Percentiles rank a stretch among this genome's conserved stretches.
phyloP scores from a whole-genome alignment of 208 protist species.

The Acanthamoeba healyi region DNA sequence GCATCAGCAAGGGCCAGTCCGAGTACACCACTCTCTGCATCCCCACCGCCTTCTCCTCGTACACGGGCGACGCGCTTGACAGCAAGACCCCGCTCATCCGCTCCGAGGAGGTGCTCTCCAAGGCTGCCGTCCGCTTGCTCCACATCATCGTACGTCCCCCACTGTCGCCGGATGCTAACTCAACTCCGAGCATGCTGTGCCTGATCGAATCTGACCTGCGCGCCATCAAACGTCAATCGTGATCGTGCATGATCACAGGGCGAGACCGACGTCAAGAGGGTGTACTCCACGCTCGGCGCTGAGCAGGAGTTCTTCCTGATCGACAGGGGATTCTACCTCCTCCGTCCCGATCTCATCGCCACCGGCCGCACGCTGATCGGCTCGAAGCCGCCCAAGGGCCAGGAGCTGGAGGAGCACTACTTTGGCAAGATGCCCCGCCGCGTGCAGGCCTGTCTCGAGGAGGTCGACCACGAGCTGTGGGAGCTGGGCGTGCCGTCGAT shows the following conservation, averaged over 20 bases:
- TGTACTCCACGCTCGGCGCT: slow-evolving; percentile 78
- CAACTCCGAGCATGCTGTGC: no score
- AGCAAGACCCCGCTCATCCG: slow-evolving; percentile 92
- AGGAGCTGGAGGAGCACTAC: slow-evolving; percentile 92
- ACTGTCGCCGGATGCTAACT: no score
- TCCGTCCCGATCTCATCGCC: slow-evolving; percentile 87
- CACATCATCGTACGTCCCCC: slow-evolving; percentile 9
- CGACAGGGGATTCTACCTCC: slow-evolving; percentile 85
- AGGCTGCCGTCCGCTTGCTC: slow-evolving; percentile 74
- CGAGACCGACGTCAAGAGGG: slow-evolving; percentile 37
- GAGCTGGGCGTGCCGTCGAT: slow-evolving; percentile 91
- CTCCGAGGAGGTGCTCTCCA: slow-evolving; percentile 80
- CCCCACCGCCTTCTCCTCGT: slow-evolving; percentile 90
- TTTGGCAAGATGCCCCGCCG: slow-evolving; percentile 85
- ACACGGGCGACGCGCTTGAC: slow-evolving; percentile 90
- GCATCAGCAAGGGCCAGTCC: slow-evolving; percentile 80
- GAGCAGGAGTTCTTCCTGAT: slow-evolving; percentile 94
- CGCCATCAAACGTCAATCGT: no score
- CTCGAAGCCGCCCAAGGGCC: slow-evolving; percentile 83
- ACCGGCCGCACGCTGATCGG: slow-evolving; percentile 90
- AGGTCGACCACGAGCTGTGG: slow-evolving; percentile 83
- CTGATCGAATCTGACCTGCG: not conserved
- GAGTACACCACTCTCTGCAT: slow-evolving; percentile 87
- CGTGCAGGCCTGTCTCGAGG: slow-evolving; percentile 79
- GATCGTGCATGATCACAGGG: not conserved